These are phyloP conservation scores for Coemansia erecta DNA, from an alignment of 192 early-diverging fungal genomes.

Conservation along the genomic window DNA sequence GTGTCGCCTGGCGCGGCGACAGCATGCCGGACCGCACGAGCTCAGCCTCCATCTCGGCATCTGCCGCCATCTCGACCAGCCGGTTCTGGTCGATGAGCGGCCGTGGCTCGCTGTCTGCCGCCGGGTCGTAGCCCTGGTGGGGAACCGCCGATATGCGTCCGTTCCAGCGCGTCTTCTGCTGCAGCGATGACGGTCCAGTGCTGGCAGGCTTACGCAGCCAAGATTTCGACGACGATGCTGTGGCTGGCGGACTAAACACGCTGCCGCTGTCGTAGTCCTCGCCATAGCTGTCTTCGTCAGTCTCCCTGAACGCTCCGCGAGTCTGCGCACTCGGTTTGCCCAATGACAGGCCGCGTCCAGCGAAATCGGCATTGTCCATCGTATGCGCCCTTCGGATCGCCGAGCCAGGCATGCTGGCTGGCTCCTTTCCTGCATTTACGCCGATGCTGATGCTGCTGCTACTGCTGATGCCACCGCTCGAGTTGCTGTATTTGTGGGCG, in stretches of 20 bases:
- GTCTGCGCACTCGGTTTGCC: constrained; percentile 8
- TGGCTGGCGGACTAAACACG: background rate
- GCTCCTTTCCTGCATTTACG: background rate
- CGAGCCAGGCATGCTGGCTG: background rate
- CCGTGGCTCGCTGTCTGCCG: constrained; percentile 15
- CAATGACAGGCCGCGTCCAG: background rate
- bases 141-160: constrained; percentile 46
- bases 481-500: constrained; percentile 26
- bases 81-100: constrained; percentile 23
- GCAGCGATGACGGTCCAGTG: constrained; percentile 1
- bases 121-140: constrained; percentile 43
- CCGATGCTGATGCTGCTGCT: constrained; percentile 11
- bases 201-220: background rate
- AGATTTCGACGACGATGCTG: constrained; percentile 4
- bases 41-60: constrained; percentile 49
- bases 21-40: constrained; percentile 46
- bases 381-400: constrained; percentile 25
- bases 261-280: background rate
- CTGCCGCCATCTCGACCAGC: constrained; percentile 35
- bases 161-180: constrained; percentile 37
- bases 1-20: constrained; percentile 20
- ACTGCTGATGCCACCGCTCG: constrained; percentile 12
- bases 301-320: constrained; percentile 33
- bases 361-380: constrained; percentile 35
- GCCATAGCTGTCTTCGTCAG: constrained; percentile 15